phyloP scores from a whole-genome alignment of 2,329 filamentous ascomycete species.

The Aspergillus quadricinctus region DNA sequence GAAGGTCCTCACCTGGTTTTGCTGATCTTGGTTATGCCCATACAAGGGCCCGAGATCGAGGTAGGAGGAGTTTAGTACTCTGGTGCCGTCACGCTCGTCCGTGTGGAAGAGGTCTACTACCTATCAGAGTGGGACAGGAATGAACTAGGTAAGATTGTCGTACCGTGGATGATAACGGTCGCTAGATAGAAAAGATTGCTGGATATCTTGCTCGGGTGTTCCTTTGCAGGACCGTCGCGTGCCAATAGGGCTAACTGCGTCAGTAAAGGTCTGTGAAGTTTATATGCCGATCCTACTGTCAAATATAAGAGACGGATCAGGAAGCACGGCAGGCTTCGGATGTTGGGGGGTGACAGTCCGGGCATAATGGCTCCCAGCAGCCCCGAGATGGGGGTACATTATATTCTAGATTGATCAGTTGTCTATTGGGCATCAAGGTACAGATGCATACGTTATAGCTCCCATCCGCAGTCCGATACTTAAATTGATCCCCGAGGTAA shows the following conservation, averaged over 20 bases:
- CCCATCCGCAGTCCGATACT: constrained; percentile 4
- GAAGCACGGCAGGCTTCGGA: constrained; percentile 1
- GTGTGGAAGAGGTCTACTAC: constrained; percentile 20
- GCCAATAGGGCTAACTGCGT: constrained; percentile 1
- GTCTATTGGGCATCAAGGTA: not conserved
- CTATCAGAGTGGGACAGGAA: not conserved
- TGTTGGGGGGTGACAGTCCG: constrained; percentile 1
- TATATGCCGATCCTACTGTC: not conserved
- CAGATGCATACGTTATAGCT: not conserved
- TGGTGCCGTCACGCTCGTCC: constrained; percentile 28
- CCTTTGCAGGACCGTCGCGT: constrained; percentile 13
- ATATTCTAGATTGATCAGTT: not conserved
- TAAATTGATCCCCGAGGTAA: constrained; percentile 1
- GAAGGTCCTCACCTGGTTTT: constrained; percentile 32
- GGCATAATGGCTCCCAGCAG: constrained; percentile 3
- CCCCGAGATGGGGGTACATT: constrained; percentile 3
- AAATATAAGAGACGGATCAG: constrained; percentile 2
- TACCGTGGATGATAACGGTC: constrained; percentile 50
- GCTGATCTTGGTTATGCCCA: constrained; percentile 33
- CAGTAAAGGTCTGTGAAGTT: not conserved
- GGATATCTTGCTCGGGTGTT: constrained; percentile 44
- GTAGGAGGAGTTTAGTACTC: constrained; percentile 42
- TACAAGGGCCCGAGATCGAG: constrained; percentile 46
- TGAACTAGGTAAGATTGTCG: constrained; percentile 26
- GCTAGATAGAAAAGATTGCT: constrained; percentile 48